These are phyloP conservation scores for Abelmoschus esculentus DNA, from an alignment of 345 rosid species.

Conservation along the genomic window DNA sequence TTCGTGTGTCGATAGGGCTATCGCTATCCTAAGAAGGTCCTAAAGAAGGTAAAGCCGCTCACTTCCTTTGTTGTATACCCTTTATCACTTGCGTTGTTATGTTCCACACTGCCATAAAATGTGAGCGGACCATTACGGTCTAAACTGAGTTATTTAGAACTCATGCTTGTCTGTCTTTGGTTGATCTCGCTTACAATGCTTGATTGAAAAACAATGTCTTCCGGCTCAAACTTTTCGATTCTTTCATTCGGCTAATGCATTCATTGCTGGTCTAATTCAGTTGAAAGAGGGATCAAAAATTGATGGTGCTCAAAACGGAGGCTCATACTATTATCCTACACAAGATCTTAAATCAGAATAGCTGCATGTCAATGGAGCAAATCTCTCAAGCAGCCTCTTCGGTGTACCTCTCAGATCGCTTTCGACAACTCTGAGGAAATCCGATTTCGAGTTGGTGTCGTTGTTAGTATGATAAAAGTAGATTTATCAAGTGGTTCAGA, in stretches of 20 bases:
- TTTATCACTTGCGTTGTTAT: background rate
- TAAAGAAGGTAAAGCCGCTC: constrained; percentile 44
- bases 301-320: constrained; percentile 24
- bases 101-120: background rate
- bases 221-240: background rate
- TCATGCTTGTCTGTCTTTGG: background rate
- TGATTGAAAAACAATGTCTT: background rate
- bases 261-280: constrained; percentile 22
- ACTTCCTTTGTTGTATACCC: background rate
- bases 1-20: constrained; percentile 51
- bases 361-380: background rate
- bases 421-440: constrained; percentile 9
- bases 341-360: constrained; percentile 34
- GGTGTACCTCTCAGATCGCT: background rate
- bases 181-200: background rate
- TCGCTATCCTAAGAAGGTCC: constrained; percentile 80
- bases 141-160: background rate
- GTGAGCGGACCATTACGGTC: background rate
- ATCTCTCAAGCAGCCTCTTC: background rate
- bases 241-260: background rate
- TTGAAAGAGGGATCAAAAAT: constrained; percentile 33
- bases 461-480: constrained; percentile 12
- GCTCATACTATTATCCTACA: background rate
- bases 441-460: constrained; percentile 12
- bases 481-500: constrained; percentile 11